Evolutionary conservation across 176 grass and related monocot genomes (phyloP), one percentile per base, ranked within the genome.

Genomic region (Musa schizocarpa): DNA sequence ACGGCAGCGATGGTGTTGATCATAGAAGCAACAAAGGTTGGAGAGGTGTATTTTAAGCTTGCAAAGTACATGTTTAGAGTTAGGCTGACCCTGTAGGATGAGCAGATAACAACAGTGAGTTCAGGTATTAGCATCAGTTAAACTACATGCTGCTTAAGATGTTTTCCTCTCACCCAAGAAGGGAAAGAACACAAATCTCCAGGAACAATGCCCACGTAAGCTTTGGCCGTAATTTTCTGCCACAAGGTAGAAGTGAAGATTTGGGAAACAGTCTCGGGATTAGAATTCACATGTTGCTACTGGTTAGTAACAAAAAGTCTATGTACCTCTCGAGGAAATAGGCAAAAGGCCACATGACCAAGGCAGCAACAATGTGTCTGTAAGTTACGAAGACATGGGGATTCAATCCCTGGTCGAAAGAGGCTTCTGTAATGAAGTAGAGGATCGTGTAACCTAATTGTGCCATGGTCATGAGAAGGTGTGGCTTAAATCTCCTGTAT

Each of bases 31-130:
- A 98, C 88, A 63, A 98, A 98, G 9, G 88, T 87, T 1, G 95
- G 86, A 71, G 95, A 98, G 13, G 95, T 98, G 79, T 89, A 93
- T 54, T 76, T 93, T 22, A 98, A 69, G 70, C 90, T 98, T 29
- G 90, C 56, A 68, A 93, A 98, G 69, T 98, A 98, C 90, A 98
- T 93, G 75, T 98, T 98, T 64, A 98, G 84, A 52, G 90, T 93
- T 50, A 93, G 51, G 76, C 95, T 93, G 78, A 89, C 84, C 76
- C 90, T 98, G 88, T 83, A 86, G 52, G 11, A 76, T 9, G 1
- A 83, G 79, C 58, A 53, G n/a, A 58, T 19, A 58, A 13, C 11
- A 58, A 13, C 11, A 13, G 9, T 2, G 1, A 25, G 6, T 19
- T 8, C 9, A 64, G 13, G 20, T 25, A 76, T 7, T 8, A 49